These are phyloP conservation scores for Xylogone sp. DNA, from an alignment of 2,329 filamentous ascomycete genomes.

Conservation along the genomic window DNA sequence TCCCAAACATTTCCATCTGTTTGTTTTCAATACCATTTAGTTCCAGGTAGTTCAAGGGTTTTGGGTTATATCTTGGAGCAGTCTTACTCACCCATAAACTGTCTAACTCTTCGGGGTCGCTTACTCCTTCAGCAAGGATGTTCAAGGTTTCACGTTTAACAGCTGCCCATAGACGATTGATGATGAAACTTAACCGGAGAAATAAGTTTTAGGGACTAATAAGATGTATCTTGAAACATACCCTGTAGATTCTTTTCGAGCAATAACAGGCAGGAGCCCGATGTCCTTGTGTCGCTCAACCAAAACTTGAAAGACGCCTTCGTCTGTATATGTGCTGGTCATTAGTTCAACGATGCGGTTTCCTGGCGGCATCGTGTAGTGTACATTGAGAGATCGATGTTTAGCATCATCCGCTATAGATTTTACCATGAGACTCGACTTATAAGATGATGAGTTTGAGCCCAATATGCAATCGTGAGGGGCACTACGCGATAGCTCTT, in stretches of 20 bases:
- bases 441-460: conserved; percentile 45
- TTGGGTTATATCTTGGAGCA: neutral
- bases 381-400: neutral
- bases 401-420: neutral
- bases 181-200: conserved; percentile 30
- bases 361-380: conserved; percentile 32
- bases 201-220: neutral
- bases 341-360: conserved; percentile 34
- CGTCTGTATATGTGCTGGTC: conserved; percentile 28
- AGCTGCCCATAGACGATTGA: conserved; percentile 36
- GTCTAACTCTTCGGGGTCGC: conserved; percentile 32
- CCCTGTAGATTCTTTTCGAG: conserved; percentile 31
- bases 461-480: conserved; percentile 35
- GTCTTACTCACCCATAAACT: conserved; percentile 22
- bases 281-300: conserved; percentile 27
- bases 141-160: conserved; percentile 35
- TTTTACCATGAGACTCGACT: conserved; percentile 39
- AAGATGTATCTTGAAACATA: conserved; percentile 31
- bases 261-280: conserved; percentile 34
- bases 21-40: conserved; percentile 23
- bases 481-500: conserved; percentile 34
- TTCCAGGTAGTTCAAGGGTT: neutral
- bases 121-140: conserved; percentile 30
- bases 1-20: conserved; percentile 22
- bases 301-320: conserved; percentile 25